Base-by-base conservation (phyloP, 345 rosid species). In the Eucalyptus regnans region DNA sequence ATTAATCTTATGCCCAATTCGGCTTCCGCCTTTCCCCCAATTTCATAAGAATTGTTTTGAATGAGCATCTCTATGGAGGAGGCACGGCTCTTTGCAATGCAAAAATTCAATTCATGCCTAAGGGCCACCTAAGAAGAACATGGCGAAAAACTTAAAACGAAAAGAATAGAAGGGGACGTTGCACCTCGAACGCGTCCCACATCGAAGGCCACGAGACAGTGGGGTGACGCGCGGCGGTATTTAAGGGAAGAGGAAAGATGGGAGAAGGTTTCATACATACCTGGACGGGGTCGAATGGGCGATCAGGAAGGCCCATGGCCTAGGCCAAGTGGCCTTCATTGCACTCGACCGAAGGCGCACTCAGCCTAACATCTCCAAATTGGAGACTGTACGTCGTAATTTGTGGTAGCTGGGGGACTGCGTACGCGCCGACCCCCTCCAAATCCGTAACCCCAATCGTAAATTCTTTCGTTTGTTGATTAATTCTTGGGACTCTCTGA, bases 241-340 rank as follows among this genome's bases (percentile, higher is more conserved):
- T 10, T 76, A 79, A 86, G 0, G 50, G 11, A 43, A 60, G n/a
- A 31, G 81, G 9, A 48, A 41, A 13, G 86, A 12, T 37, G 17
- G 0, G 48, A 16, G 86, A 46, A 81, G 2, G 1, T 31, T 71
- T 52, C 48, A 88, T 90, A 88, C 91, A 90, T 90, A 88, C 91
- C 91, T 88, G 91, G 91, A 88, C 91, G 91, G 90, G 91, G 91
- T 88, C 91, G 10, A 14, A 88, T 86, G 90, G 91, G 91, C 52
- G 91, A 90, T 90, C 90, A 88, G 29, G 27, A 41, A 88, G 84
- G 84, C 84, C 29, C 84, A 76, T 76, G 84, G 84, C 84, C 84
- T 76, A 76, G 84, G 84, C 84, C 66, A 5, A 80, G 90, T 88
- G 88, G 87, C 91, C 68, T 86, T 86, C 88, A 90, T 90, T 88